Percentiles rank a stretch among this genome's conserved stretches.
phyloP scores from a whole-genome alignment of 2,329 filamentous ascomycete species.

The Colletotrichum sp. region DNA sequence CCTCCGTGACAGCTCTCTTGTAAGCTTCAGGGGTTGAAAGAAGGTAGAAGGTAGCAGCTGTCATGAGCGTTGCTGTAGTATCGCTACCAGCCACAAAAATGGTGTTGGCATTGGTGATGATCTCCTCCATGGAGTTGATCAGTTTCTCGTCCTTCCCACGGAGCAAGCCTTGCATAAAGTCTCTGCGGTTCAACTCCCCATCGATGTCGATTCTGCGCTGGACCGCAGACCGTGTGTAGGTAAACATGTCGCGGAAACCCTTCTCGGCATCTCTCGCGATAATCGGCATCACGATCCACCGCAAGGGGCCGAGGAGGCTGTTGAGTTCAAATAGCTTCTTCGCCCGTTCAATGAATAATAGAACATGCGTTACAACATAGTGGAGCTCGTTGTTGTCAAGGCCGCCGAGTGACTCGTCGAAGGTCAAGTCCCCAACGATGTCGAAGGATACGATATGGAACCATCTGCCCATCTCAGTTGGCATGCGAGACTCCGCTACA shows the following conservation, averaged over 20 bases:
- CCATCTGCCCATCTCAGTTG: not conserved
- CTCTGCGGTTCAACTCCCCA: conserved; percentile 1
- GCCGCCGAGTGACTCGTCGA: conserved; percentile 31
- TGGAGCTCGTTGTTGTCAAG: conserved; percentile 27
- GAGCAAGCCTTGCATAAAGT: conserved; percentile 22
- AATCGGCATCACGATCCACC: not conserved
- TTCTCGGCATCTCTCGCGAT: not conserved
- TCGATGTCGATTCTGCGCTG: conserved; percentile 6
- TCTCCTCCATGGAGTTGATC: not conserved
- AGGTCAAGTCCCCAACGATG: conserved; percentile 31
- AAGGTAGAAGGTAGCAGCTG: conserved; percentile 18
- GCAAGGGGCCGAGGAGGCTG: not conserved
- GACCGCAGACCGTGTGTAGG: conserved; percentile 1
- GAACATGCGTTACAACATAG: conserved; percentile 28
- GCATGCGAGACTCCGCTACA: not conserved
- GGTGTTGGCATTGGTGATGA: not conserved
- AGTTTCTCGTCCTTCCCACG: conserved; percentile 1
- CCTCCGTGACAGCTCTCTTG: conserved; percentile 37
- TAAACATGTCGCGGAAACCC: not conserved
- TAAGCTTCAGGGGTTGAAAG: not conserved
- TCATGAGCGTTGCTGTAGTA: conserved; percentile 36
- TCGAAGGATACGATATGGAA: conserved; percentile 29
- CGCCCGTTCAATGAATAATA: conserved; percentile 11
- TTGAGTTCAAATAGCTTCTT: conserved; percentile 1
- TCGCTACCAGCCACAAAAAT: conserved; percentile 33